These are phyloP conservation scores for Ogataea populi-albae DNA, from an alignment of 805 yeast genomes.

Conservation along the genomic window DNA sequence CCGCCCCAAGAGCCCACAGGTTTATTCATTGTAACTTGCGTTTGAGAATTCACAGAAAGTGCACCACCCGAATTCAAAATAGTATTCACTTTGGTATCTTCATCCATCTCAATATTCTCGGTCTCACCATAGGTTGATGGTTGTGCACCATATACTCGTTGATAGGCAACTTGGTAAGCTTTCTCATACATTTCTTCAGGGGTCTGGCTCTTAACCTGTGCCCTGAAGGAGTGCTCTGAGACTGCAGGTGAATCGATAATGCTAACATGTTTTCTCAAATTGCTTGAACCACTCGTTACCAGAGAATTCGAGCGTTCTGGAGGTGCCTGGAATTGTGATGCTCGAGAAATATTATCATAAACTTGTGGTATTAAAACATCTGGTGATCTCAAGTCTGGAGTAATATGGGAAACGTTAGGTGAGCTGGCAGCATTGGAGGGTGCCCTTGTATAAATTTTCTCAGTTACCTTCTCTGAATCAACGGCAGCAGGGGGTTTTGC, in stretches of 20 bases:
- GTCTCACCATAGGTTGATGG: constrained; percentile 5
- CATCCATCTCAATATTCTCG: constrained; percentile 18
- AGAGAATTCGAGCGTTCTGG: constrained; percentile 14
- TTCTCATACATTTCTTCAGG: constrained; percentile 52
- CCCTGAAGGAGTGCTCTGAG: constrained; percentile 5
- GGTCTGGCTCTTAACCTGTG: constrained; percentile 22
- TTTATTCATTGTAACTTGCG: not conserved
- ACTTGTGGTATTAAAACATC: too few relatives aligned
- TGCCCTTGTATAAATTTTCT: constrained; percentile 19
- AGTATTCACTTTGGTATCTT: constrained; percentile 28
- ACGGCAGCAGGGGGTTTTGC: not conserved
- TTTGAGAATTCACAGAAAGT: constrained; percentile 4
- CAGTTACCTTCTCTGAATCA: constrained; percentile 25
- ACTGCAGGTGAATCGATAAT: constrained; percentile 13
- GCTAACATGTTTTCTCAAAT: constrained; percentile 23
- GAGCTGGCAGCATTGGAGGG: constrained; percentile 15
- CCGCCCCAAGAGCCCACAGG: not conserved
- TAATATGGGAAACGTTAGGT: constrained; percentile 17
- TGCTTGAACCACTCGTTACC: constrained; percentile 15
- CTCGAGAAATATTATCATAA: too few relatives aligned
- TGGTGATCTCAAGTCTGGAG: constrained; percentile 3
- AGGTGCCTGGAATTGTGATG: too few relatives aligned
- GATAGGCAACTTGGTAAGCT: constrained; percentile 55
- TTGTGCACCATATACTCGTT: constrained; percentile 48
- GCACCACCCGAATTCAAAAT: constrained; percentile 20